phyloP scores from a whole-genome alignment of 1,284 basidiomycete genomes.

The Neolentinus lepideus region DNA sequence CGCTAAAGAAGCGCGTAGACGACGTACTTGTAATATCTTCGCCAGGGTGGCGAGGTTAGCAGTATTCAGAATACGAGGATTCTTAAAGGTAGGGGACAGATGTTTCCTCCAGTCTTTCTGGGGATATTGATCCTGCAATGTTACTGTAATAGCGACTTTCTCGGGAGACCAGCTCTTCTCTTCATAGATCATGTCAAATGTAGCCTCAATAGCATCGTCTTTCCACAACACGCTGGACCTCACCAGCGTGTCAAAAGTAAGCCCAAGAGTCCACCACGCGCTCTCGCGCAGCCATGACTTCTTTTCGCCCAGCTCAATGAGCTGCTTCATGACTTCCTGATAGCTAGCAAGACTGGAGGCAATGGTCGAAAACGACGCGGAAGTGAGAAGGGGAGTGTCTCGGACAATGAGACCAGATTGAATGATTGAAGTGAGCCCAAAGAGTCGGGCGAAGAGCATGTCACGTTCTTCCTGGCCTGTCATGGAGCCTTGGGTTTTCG shows the following conservation, averaged over 20 bases:
- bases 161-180: conserved; percentile 74
- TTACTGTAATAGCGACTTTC: conserved; percentile 77
- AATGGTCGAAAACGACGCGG: conserved; percentile 35
- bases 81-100: conserved; percentile 78
- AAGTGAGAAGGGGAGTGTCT: conserved; percentile 38
- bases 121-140: conserved; percentile 54
- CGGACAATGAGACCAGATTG: conserved; percentile 77
- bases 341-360: conserved; percentile 58
- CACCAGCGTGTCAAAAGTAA: conserved; percentile 56
- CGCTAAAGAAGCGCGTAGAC: conserved; percentile 5
- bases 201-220: conserved; percentile 49
- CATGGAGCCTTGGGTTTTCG: conserved; percentile 66
- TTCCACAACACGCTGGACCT: conserved; percentile 65
- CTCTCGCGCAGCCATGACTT: conserved; percentile 93
- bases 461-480: conserved; percentile 91
- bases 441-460: conserved; percentile 86
- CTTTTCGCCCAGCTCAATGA: conserved; percentile 69
- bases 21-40: conserved; percentile 67
- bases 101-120: conserved; percentile 63
- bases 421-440: conserved; percentile 80
- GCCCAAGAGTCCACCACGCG: conserved; percentile 78
- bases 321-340: conserved; percentile 52
- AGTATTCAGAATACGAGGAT: conserved; percentile 55
- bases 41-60: conserved; percentile 73
- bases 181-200: conserved; percentile 44